Evolutionary conservation across 2,329 filamentous ascomycete genomes (phyloP).

Genomic region (Paecilomyces dactylethromorphus): DNA sequence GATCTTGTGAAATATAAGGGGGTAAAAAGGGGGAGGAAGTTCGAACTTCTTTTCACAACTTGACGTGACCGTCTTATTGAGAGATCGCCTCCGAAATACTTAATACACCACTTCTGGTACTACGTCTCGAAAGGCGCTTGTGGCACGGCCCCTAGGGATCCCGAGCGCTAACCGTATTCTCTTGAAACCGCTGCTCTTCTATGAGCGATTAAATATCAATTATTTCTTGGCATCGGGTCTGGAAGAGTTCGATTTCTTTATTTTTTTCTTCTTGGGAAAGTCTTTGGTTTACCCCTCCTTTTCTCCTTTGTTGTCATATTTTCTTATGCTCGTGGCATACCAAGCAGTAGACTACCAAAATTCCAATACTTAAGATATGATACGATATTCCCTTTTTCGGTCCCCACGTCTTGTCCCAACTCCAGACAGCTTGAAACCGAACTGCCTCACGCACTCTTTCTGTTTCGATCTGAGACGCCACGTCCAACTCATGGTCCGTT

Average conservation of each 20-base stretch:
- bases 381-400: neutral
- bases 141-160: neutral
- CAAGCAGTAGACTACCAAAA: too few species aligned
- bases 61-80: neutral
- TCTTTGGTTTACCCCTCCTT: neutral
- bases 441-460: neutral
- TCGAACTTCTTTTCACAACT: neutral
- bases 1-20: neutral
- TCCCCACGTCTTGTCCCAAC: neutral
- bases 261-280: neutral
- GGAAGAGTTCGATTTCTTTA: neutral
- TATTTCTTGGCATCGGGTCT: neutral
- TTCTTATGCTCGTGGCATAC: too few species aligned
- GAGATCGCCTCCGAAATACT: neutral
- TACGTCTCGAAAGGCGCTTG: neutral
- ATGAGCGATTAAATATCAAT: neutral
- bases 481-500: neutral
- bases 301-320: neutral
- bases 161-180: neutral
- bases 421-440: too few species aligned
- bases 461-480: neutral
- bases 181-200: neutral
- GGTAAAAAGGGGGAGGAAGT: neutral
- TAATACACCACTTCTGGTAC: neutral
- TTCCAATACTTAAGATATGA: neutral